phyloP scores from a whole-genome alignment of 306 rosid genomes.

The Senna tora region DNA sequence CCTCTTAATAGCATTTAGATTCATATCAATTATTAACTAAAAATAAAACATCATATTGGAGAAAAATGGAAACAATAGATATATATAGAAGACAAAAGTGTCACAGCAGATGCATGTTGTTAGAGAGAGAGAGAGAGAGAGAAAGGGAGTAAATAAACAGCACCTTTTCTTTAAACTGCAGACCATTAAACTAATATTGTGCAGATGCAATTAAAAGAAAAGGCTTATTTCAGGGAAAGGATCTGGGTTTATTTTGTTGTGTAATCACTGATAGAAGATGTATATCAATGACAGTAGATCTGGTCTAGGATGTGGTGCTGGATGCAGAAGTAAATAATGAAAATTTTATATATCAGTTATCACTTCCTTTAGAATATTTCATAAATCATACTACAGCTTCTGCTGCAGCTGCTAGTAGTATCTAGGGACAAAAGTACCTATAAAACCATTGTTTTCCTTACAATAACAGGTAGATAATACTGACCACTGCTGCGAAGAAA shows the following conservation, averaged over 20 bases:
- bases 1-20: conserved; percentile 18
- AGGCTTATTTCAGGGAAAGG: conserved; percentile 26
- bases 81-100: background rate
- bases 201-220: background rate
- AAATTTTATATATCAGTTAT: background rate
- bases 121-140: background rate
- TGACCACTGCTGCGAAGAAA: conserved; percentile 77
- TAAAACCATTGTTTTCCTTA: conserved; percentile 1
- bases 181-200: conserved; percentile 8
- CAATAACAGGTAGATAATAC: conserved; percentile 26
- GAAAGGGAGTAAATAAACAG: background rate
- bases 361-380: background rate
- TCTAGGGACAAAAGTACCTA: conserved; percentile 5
- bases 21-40: conserved; percentile 20
- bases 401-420: background rate
- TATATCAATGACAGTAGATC: too few relatives aligned
- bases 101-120: background rate
- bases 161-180: background rate
- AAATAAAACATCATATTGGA: background rate
- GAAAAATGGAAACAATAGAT: background rate
- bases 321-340: background rate
- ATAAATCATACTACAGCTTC: conserved; percentile 4
- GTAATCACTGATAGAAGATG: background rate
- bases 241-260: background rate
- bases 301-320: too few relatives aligned